Percentiles rank a stretch among this genome's conserved stretches.
These are phyloP conservation scores for Discostella pseudostelligera DNA, from an alignment of 108 stramenopile species.

Conservation along the genomic window DNA sequence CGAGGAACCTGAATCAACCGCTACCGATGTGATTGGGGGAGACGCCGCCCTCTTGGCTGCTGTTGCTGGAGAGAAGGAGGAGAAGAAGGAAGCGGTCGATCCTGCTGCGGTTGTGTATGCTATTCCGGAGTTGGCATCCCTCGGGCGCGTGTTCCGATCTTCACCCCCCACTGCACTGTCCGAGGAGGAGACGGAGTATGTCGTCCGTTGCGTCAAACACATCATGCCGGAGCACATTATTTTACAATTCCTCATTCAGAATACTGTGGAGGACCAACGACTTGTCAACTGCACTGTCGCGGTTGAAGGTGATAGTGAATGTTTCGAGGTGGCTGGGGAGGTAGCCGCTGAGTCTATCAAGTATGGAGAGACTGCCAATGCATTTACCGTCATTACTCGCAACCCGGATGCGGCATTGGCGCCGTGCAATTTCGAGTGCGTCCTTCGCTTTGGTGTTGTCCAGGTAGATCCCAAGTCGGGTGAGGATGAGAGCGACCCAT, in stretches of 20 bases:
- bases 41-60: constrained; percentile 38
- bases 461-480: constrained; percentile 70
- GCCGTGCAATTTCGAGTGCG: constrained; percentile 55
- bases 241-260: constrained; percentile 83
- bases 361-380: constrained; percentile 65
- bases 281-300: constrained; percentile 69
- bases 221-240: constrained; percentile 80
- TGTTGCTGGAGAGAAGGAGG: constrained; percentile 42
- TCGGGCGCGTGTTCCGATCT: constrained; percentile 72
- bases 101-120: constrained; percentile 64
- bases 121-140: constrained; percentile 71
- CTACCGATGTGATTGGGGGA: constrained; percentile 31
- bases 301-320: constrained; percentile 60
- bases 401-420: constrained; percentile 40
- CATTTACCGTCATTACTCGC: constrained; percentile 68
- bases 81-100: constrained; percentile 52
- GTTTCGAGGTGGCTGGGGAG: constrained; percentile 49
- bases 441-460: constrained; percentile 63
- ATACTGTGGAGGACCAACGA: constrained; percentile 86
- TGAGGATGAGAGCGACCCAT: constrained; percentile 67
- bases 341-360: constrained; percentile 52
- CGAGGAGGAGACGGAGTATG: constrained; percentile 81
- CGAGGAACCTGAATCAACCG: constrained; percentile 28
- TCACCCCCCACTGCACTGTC: constrained; percentile 52
- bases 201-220: constrained; percentile 80